Base-by-base conservation (phyloP, 768 basidiomycete genomes). In the Chalciporus piperatus region DNA sequence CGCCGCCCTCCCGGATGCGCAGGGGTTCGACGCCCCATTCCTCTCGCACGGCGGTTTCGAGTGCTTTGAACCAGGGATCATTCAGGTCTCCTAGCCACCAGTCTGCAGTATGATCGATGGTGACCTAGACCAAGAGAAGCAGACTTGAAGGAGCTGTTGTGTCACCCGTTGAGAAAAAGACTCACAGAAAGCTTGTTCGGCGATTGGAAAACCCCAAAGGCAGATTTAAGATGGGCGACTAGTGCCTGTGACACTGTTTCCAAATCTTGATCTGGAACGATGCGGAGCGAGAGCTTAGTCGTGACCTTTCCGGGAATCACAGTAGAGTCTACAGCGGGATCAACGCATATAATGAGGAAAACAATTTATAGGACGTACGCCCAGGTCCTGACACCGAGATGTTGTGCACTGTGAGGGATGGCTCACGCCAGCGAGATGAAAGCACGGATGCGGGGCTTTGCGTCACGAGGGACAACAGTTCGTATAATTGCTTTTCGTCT, bases 31-130 rank as follows among this genome's bases (percentile, higher is more conserved):
- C 74, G 5, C 85, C 85, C 96, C 96, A 99, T 60, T 95, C 92
- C 41, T 89, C 84, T 44, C 78, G 74, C 0, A 99, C 84, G 19
- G 92, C 88, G 35, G 75, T 72, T 65, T 96, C 92, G 45, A 99
- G 76, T 0, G 89, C 85, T 56, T 84, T 80, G 74, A 95, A 96
- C 84, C 90, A 97, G 4, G 79, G 79, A 52, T 87, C 86, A 48
- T 91, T 82, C 37, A 96, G 78, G 48, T 88, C 83, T 0, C 95
- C 93, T 2, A 99, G 77, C 96, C 96, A 99, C 95, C 95, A 98
- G 61, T 94, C 87, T 0, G 93, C 94, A 2, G 81, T 86, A 52
- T 92, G 89, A 39, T 88, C 83, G 47, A 97, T 82, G 17, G 74
- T 77, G 57, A 95, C 76, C 91, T 94, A 32, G 57, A 3, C 30